Percentiles rank a stretch among this genome's conserved stretches.
These are phyloP conservation scores for Petunia secreta DNA, from an alignment of 257 asterid genomes.

Conservation along the genomic window DNA sequence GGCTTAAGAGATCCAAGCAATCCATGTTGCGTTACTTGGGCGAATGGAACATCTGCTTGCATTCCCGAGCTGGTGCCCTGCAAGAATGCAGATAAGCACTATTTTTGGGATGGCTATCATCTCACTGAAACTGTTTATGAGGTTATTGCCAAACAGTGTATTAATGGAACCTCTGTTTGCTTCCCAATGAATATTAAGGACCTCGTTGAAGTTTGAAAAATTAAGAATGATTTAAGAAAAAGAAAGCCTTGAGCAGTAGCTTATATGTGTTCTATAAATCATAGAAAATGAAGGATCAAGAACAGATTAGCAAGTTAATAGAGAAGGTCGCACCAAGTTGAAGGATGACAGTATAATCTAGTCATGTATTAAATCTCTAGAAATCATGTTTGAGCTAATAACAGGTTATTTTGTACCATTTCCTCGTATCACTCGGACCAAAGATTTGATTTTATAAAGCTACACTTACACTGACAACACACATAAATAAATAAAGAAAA, in stretches of 20 bases:
- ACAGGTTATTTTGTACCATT: too few relatives aligned
- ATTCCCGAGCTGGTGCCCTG: conserved; percentile 61
- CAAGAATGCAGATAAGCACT: conserved; percentile 42
- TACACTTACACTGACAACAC: too few relatives aligned
- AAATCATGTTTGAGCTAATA: too few relatives aligned
- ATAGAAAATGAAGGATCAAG: background rate
- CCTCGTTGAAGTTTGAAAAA: conserved; percentile 27
- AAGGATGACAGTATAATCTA: background rate
- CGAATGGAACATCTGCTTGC: conserved; percentile 68
- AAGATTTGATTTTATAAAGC: too few relatives aligned
- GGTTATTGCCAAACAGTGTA: conserved; percentile 44
- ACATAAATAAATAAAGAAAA: background rate
- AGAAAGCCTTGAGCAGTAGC: background rate
- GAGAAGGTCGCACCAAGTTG: background rate
- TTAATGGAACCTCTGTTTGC: conserved; percentile 58
- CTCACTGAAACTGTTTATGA: conserved; percentile 57
- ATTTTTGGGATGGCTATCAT: conserved; percentile 79
- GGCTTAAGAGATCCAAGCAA: conserved; percentile 58
- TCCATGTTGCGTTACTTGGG: conserved; percentile 66
- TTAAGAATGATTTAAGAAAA: too few relatives aligned
- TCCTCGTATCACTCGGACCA: too few relatives aligned
- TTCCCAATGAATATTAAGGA: conserved; percentile 50
- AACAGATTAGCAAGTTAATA: background rate
- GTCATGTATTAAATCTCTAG: background rate
- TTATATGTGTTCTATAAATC: too few relatives aligned